Evolutionary conservation across 164 flowering plant genomes (phyloP).

Genomic region (Akebia trifoliata): DNA sequence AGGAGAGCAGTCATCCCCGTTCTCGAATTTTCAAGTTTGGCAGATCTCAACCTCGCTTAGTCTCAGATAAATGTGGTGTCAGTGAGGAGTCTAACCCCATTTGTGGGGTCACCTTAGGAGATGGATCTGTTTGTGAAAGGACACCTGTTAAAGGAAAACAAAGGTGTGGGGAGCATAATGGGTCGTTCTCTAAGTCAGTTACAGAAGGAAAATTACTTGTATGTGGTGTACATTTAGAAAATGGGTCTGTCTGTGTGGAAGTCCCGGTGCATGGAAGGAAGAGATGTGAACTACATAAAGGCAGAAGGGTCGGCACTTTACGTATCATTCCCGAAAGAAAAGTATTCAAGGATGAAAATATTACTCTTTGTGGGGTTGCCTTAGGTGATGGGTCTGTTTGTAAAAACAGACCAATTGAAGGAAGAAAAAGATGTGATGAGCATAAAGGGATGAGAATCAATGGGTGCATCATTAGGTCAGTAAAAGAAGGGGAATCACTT

Average conservation of each 20-base stretch:
- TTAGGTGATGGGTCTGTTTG: too few species aligned
- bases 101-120: conserved; percentile 19
- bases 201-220: not conserved
- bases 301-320: too few species aligned
- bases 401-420: too few species aligned
- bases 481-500: too few species aligned
- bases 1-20: conserved; percentile 14
- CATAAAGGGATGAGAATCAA: too few species aligned
- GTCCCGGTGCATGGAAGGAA: conserved; percentile 5
- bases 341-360: too few species aligned
- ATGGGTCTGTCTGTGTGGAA: not conserved
- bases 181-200: not conserved
- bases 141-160: conserved; percentile 33
- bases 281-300: too few species aligned
- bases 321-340: too few species aligned
- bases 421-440: too few species aligned
- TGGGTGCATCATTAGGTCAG: too few species aligned
- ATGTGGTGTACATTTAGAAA: too few species aligned
- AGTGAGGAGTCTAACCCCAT: conserved; percentile 13
- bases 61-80: conserved; percentile 13
- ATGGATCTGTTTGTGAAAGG: conserved; percentile 30
- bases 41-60: conserved; percentile 43
- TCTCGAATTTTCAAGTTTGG: conserved; percentile 39
- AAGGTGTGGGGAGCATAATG: conserved; percentile 41
- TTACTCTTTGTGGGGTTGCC: too few species aligned